Conservation (phyloP, 768 basidiomycete genomes). For the Erythrobasidium yunnanense region DNA sequence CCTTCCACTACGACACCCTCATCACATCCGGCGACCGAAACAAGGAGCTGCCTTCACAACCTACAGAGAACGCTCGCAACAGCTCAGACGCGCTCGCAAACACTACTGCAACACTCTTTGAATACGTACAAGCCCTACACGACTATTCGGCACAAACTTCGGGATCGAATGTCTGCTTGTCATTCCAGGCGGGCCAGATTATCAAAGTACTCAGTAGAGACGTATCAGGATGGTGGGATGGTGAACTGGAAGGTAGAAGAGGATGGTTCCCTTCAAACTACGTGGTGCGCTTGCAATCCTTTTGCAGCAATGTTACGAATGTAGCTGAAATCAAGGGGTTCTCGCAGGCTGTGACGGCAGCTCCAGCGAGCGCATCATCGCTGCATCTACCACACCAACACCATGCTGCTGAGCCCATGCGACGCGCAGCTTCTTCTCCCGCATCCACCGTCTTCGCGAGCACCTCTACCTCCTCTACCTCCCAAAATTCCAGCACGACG, state of each 20-base stretch:
- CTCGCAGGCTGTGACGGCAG: background rate
- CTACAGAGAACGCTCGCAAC: background rate
- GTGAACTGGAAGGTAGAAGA: conserved; percentile 54
- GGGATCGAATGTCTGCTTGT: conserved; percentile 56
- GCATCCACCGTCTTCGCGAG: background rate
- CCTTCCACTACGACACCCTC: background rate
- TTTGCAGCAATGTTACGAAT: conserved; percentile 21
- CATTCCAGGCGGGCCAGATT: conserved; percentile 79
- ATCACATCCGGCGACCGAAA: background rate
- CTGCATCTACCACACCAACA: background rate
- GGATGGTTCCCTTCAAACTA: conserved; percentile 99
- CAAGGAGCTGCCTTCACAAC: conserved; percentile 9
- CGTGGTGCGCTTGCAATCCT: conserved; percentile 37
- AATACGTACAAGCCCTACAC: conserved; percentile 83
- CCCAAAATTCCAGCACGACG: too few relatives aligned
- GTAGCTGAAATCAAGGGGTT: background rate
- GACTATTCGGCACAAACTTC: conserved; percentile 59
- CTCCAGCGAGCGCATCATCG: background rate
- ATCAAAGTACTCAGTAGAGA: conserved; percentile 84
- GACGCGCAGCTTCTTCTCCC: conserved; percentile 6
- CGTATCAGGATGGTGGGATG: conserved; percentile 94
- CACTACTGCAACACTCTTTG: conserved; percentile 37
- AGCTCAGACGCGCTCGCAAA: background rate
- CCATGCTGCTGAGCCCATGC: conserved; percentile 9
- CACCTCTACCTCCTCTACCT: too few relatives aligned